These are phyloP conservation scores for Penicillium macrosclerotiorum DNA, from an alignment of 495 filamentous ascomycete species.

Conservation along the genomic window DNA sequence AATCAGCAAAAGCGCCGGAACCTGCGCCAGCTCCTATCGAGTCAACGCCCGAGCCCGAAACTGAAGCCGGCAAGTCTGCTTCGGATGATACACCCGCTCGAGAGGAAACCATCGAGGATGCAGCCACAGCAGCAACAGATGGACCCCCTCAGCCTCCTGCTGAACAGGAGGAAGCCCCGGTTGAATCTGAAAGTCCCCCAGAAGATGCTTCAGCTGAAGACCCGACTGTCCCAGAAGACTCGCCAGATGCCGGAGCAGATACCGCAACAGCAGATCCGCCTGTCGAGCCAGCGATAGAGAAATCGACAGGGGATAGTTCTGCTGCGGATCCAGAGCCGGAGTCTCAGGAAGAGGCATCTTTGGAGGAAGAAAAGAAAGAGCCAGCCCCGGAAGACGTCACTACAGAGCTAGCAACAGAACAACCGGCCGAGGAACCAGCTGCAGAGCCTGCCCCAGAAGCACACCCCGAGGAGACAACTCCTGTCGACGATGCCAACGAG, in stretches of 20 bases:
- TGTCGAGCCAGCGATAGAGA: neutral
- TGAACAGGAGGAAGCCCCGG: neutral
- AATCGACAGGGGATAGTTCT: neutral
- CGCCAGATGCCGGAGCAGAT: neutral
- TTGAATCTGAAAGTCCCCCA: neutral
- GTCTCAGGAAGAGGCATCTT: constrained; percentile 9
- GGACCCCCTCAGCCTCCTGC: neutral
- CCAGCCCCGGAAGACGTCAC: neutral
- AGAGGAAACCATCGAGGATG: neutral
- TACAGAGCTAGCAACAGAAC: constrained; percentile 6
- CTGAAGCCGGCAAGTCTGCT: neutral
- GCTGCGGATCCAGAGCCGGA: neutral
- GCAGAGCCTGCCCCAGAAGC: constrained; percentile 2
- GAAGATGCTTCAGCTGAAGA: constrained; percentile 6
- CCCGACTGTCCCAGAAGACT: neutral
- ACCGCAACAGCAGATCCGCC: neutral
- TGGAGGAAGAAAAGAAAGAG: constrained; percentile 10
- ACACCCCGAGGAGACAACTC: constrained; percentile 6
- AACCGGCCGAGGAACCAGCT: constrained; percentile 5
- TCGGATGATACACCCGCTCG: constrained; percentile 7
- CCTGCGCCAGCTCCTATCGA: neutral
- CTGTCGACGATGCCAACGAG: neutral
- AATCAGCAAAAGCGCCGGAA: neutral
- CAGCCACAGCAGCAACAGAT: neutral
- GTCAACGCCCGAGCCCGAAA: neutral